Conservation (phyloP, 179 eudicot species). For the Beta macrorhiza region DNA sequence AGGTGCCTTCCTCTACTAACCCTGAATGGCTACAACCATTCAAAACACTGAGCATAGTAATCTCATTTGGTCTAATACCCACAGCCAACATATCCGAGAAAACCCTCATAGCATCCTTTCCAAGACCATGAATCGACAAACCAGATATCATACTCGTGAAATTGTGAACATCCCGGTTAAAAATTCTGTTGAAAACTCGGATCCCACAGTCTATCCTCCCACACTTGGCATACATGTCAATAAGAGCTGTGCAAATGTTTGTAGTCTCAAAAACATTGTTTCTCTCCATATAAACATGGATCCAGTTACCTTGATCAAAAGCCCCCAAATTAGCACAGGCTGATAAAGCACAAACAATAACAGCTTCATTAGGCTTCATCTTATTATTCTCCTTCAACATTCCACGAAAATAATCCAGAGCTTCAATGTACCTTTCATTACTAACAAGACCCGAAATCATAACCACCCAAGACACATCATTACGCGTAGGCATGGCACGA, state of each 20-base stretch:
- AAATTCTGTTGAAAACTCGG: constrained; percentile 42
- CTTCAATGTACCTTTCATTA: constrained; percentile 51
- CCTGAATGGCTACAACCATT: constrained; percentile 84
- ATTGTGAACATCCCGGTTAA: constrained; percentile 49
- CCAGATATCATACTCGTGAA: constrained; percentile 82
- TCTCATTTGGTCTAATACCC: constrained; percentile 60
- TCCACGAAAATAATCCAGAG: constrained; percentile 42
- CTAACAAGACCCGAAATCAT: constrained; percentile 68
- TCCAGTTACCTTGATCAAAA: constrained; percentile 59
- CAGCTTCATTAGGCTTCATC: constrained; percentile 56
- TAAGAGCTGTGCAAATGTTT: constrained; percentile 61
- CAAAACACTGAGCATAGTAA: constrained; percentile 64
- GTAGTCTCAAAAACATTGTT: constrained; percentile 37
- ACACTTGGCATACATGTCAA: constrained; percentile 91
- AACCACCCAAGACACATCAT: constrained; percentile 74
- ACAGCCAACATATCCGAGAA: constrained; percentile 56
- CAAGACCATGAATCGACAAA: constrained; percentile 71
- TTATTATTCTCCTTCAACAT: constrained; percentile 35
- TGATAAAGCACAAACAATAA: constrained; percentile 65
- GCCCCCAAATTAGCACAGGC: constrained; percentile 84
- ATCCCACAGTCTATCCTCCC: constrained; percentile 63
- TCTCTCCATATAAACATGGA: constrained; percentile 52
- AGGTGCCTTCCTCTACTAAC: constrained; percentile 50
- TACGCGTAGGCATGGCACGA: constrained; percentile 48
- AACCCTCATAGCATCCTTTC: constrained; percentile 53